These are phyloP conservation scores for Neurospora pannonica DNA, from an alignment of 495 filamentous ascomycete species.

Conservation along the genomic window DNA sequence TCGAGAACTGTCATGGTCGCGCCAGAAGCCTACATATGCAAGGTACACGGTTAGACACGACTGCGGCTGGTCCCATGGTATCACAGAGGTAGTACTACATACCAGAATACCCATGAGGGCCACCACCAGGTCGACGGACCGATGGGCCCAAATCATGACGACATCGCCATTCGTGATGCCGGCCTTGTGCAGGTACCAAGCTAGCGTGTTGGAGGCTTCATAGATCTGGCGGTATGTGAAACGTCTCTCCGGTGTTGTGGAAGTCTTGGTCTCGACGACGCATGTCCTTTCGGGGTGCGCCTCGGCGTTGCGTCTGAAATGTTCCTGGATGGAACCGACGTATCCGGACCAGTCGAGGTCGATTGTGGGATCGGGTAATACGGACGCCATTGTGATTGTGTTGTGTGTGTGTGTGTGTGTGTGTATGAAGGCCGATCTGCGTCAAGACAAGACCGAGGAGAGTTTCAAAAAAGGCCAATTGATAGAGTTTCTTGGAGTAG, in stretches of 20 bases:
- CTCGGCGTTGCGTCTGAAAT: slow-evolving; percentile 50
- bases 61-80: not conserved
- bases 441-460: not conserved
- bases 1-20: slow-evolving; percentile 79
- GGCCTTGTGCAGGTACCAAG: slow-evolving; percentile 63
- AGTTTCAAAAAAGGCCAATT: not conserved
- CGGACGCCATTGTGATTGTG: not conserved
- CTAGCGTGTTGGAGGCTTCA: slow-evolving; percentile 71
- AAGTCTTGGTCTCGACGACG: slow-evolving; percentile 71
- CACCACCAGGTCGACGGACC: slow-evolving; percentile 65
- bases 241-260: slow-evolving; percentile 44
- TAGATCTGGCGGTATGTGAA: slow-evolving; percentile 89
- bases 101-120: slow-evolving; percentile 52
- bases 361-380: slow-evolving; percentile 62
- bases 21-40: slow-evolving; percentile 40
- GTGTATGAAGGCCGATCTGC: not conserved
- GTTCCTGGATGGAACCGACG: slow-evolving; percentile 43
- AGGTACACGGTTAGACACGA: not conserved
- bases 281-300: slow-evolving; percentile 69
- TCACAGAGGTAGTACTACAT: not conserved
- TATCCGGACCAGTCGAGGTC: slow-evolving; percentile 80
- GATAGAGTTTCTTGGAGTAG: not conserved
- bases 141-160: slow-evolving; percentile 86
- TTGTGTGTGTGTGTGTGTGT: not conserved
- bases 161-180: slow-evolving; percentile 77